Evolutionary conservation across 2,329 filamentous ascomycete species (phyloP).

Genomic region (Apiospora hydei): DNA sequence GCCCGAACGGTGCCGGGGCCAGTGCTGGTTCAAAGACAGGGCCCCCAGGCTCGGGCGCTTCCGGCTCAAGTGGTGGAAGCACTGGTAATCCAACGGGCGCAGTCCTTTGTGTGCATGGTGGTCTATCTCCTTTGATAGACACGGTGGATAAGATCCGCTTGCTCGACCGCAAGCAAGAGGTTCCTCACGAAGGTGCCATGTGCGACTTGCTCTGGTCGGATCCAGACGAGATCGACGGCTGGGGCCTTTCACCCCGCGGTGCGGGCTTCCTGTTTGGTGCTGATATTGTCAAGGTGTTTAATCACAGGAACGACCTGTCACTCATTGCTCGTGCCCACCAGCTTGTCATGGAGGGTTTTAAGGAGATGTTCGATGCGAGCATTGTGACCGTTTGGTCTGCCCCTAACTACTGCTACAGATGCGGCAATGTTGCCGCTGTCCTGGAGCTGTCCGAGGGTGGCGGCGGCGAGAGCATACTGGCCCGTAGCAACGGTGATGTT

Average conservation of each 20-base stretch:
- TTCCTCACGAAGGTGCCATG: conserved; percentile 98
- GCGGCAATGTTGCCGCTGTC: conserved; percentile 94
- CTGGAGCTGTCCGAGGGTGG: conserved; percentile 91
- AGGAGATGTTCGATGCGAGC: conserved; percentile 96
- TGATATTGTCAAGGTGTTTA: conserved; percentile 96
- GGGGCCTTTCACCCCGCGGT: conserved; percentile 92
- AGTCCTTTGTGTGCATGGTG: conserved; percentile 94
- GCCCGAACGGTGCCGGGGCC: conserved; percentile 37
- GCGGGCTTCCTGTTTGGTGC: conserved; percentile 95
- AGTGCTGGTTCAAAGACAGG: conserved; percentile 63
- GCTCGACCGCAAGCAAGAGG: conserved; percentile 96
- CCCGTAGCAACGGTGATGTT: conserved; percentile 75
- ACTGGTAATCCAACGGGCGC: conserved; percentile 77
- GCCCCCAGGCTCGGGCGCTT: conserved; percentile 80
- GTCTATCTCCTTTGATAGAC: conserved; percentile 89
- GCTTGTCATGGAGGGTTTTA: conserved; percentile 99
- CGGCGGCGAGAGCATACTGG: conserved; percentile 73
- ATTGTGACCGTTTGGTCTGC: conserved; percentile 99
- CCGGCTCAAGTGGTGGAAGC: conserved; percentile 70
- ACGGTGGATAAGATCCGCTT: conserved; percentile 94
- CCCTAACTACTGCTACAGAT: conserved; percentile 96
- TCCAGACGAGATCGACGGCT: conserved; percentile 96
- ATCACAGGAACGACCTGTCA: conserved; percentile 90
- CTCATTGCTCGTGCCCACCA: conserved; percentile 95
- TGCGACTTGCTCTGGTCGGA: conserved; percentile 98